These are phyloP conservation scores for Jackrogersella minutella DNA, from an alignment of 495 filamentous ascomycete genomes.

Conservation along the genomic window DNA sequence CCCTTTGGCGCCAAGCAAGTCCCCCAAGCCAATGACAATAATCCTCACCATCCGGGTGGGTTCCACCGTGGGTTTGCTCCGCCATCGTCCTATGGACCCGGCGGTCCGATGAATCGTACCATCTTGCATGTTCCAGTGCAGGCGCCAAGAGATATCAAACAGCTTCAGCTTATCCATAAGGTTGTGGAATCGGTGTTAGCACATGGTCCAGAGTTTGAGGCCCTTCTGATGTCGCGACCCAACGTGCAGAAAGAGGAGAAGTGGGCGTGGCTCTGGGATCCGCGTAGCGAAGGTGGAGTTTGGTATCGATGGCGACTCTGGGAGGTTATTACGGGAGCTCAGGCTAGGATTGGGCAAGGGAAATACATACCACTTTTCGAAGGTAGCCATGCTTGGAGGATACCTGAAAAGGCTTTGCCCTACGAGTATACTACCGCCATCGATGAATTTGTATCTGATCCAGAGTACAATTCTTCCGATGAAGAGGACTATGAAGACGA, in stretches of 20 bases:
- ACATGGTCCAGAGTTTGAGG: constrained; percentile 89
- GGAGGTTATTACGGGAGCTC: constrained; percentile 74
- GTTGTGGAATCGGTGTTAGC: constrained; percentile 80
- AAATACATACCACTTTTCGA: constrained; percentile 72
- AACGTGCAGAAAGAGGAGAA: constrained; percentile 83
- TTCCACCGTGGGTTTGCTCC: constrained; percentile 82
- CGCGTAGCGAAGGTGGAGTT: constrained; percentile 77
- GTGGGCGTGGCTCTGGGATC: constrained; percentile 95
- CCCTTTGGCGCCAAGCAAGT: constrained; percentile 88
- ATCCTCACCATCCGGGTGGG: constrained; percentile 64
- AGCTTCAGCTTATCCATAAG: constrained; percentile 86
- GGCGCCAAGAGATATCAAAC: constrained; percentile 78
- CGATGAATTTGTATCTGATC: constrained; percentile 79
- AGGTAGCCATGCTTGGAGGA: constrained; percentile 71
- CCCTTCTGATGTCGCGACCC: constrained; percentile 84
- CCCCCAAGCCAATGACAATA: constrained; percentile 56
- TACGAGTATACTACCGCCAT: constrained; percentile 79
- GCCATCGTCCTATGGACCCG: constrained; percentile 69
- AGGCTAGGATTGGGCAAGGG: constrained; percentile 45
- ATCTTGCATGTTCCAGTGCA: constrained; percentile 76
- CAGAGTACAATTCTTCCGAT: constrained; percentile 87
- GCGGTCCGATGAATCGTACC: constrained; percentile 55
- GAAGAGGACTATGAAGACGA: constrained; percentile 87
- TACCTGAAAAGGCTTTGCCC: constrained; percentile 69
- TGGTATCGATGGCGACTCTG: constrained; percentile 94